Conservation (phyloP, 129 eudicot genomes). For the Cynara cardunculus region DNA sequence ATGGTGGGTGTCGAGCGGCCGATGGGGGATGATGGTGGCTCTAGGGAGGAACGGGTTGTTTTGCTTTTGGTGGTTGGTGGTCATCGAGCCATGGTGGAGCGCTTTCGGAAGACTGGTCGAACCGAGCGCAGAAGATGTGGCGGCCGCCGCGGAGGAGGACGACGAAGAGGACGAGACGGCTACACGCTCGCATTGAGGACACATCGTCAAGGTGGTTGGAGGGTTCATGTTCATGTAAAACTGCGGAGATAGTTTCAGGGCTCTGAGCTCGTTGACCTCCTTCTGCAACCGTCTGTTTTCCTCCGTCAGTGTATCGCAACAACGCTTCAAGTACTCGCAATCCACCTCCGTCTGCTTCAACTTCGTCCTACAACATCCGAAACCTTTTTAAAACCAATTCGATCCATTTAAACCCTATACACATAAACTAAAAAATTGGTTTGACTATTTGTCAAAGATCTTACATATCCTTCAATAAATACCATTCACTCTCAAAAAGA, state of each 20-base stretch:
- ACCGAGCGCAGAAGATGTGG: conserved; percentile 25
- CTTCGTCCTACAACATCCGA: conserved; percentile 51
- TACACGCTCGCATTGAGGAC: conserved; percentile 84
- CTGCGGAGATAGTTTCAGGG: conserved; percentile 64
- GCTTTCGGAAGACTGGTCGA: conserved; percentile 22
- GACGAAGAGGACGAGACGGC: conserved; percentile 43
- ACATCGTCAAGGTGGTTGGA: conserved; percentile 82
- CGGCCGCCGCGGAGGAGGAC: conserved; percentile 26
- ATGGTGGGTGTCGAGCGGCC: conserved; percentile 37
- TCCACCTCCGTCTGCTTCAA: conserved; percentile 88
- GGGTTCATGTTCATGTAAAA: conserved; percentile 77
- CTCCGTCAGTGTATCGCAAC: conserved; percentile 62
- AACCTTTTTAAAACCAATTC: neutral
- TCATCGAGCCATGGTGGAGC: conserved; percentile 18
- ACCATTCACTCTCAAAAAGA: neutral
- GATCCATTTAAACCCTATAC: neutral
- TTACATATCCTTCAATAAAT: neutral
- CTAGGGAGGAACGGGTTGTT: conserved; percentile 44
- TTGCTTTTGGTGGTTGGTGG: conserved; percentile 32
- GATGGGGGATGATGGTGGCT: conserved; percentile 46
- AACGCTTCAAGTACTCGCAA: conserved; percentile 61
- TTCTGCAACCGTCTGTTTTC: conserved; percentile 66
- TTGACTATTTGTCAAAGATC: neutral
- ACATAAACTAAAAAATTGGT: neutral
- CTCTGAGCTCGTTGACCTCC: conserved; percentile 69